Evolutionary conservation across 1,139 yeast species (phyloP), one percentile per base, ranked within the genome.

Genomic region (Candida glucosophila): DNA sequence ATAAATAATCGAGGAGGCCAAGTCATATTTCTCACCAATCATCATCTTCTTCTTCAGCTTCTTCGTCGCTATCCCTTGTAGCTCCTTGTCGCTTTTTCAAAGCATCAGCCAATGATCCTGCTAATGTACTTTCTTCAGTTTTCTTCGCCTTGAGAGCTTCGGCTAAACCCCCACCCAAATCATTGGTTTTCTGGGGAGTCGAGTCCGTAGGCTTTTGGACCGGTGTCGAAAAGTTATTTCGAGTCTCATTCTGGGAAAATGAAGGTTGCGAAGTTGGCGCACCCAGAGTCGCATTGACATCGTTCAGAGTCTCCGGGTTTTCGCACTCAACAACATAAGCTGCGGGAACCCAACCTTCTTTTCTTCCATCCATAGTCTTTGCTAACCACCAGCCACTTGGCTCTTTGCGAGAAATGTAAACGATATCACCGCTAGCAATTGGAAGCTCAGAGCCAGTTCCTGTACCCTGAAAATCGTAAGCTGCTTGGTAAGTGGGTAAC

Each of bases 311-410:
- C n/a, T n/a, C n/a, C n/a, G n/a, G n/a, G n/a, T 10, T 7, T 8
- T 19, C 21, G 49, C 71, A 71, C 42, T 78, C 81, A 29, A 73
- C 77, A 43, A 90, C 73, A 48, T 88, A 92, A 12, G 92, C 82
- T 17, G 92, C 79, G 8, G 99, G 99, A 7, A 93, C 90, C 98
- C 98, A 92, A 3, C 98, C 99, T 52, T 88, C 94, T 30, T 62
- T 71, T 2, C 77, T 48, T 24, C 81, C 90, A 41, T 81, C 88
- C 34, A 78, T 52, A 12, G 74, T 64, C 49, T 80, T 82, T 5
- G 86, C 96, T 34, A 90, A 62, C 37, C 94, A 88, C 97, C 97
- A 88, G 3, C 95, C 97, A 43, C 83, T 83, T 18, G 73, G 70
- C 35, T 77, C 82, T 36, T 77, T 70, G n/a, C 28, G 13, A 5